Evolutionary conservation across 2,329 filamentous ascomycete species (phyloP), one percentile per base, ranked within the genome.

Genomic region (Magnaporthiopsis incrustans): DNA sequence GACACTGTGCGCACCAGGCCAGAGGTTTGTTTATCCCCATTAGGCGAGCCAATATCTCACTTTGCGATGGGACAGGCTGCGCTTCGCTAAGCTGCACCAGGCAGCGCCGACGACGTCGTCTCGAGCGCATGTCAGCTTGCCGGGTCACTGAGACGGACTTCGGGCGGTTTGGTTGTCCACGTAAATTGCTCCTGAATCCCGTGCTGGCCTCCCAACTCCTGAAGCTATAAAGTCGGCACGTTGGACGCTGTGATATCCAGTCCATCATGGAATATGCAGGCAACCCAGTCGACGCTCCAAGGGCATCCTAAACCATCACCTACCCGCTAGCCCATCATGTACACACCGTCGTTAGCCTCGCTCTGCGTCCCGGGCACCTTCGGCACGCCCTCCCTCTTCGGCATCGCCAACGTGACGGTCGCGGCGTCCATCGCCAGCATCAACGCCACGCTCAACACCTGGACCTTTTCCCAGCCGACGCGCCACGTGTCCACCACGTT

Each of bases 401-500:
- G 63, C 3, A 15, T 57, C 30, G 30, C 30, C 25, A 10, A 22
- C 12, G 44, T 53, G 7, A 53, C 3, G 5, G 30, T 64, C 50
- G 15, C 26, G 14, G 63, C 63, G 5, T 44, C 22, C 59, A 2
- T 57, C 12, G 63, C 33, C 4, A 57, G 22, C 27, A 15, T 44
- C 33, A 64, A 57, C 30, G n/a, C 14, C 12, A 33, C 58, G 15
- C 38, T 64, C 14, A 5, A 22, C 14, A 57, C 59, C 22, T 27
- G 12, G 27, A 57, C 50, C 18, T 56, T 64, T 27, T 35, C 38
- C 6, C 26, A 33, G 27, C 57, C 57, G 30, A 11, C 7, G 11
- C n/a, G n/a, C n/a, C 44, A 57, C 18, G 18, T 64, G 14, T 38
- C 62, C n/a, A 25, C 57, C 64, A 64, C 33, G n/a, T 72, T 73